Evolutionary conservation across 805 yeast genomes (phyloP), one percentile per base, ranked within the genome.

Genomic region (Lipomyces chichibuensis): DNA sequence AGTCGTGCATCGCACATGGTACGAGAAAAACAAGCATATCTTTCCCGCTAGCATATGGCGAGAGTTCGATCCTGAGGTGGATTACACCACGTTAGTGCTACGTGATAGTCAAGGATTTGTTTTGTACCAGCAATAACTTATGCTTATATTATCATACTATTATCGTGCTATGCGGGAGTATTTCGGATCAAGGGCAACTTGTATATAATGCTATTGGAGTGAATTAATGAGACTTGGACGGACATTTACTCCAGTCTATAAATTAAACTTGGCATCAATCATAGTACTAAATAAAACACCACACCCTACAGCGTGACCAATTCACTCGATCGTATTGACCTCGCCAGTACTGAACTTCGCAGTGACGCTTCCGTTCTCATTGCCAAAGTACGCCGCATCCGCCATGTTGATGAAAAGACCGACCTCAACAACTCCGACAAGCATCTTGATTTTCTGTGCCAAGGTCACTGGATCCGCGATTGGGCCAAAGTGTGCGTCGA

Each of bases 381-480:
- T 92, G 58, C 99, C 99, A 76, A 95, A 91, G 79, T 93, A 95
- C 6, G 94, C 95, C 76, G 85, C 90, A 59, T 81, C 80, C 33
- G 96, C 94, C 85, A 87, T 83, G 59, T 83, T 81, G 62, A 83
- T 82, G 80, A 95, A 95, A 69, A 95, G 81, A 0, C 99, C 99
- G 9, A 97, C 93, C 79, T 95, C 99, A 17, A 95, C 98, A 35
- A 95, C 98, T 57, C 99, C 99, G 29, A 92, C 90, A 74, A 94
- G 80, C 62, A 82, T 76, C 78, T 90, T 92, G 77, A 95, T 87
- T 73, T 85, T 77, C 46, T 76, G 69, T 77, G 93, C 93, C 72
- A 95, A 84, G 13, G 72, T 74, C 25, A 29, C 65, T 8, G 75
- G 73, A 51, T 80, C 81, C 55, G 81, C 77, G 61, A 95, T 86